Percentiles rank a stretch among this genome's conserved stretches.
Conservation (phyloP, 441 rosid species). For the Populus hybrid region DNA sequence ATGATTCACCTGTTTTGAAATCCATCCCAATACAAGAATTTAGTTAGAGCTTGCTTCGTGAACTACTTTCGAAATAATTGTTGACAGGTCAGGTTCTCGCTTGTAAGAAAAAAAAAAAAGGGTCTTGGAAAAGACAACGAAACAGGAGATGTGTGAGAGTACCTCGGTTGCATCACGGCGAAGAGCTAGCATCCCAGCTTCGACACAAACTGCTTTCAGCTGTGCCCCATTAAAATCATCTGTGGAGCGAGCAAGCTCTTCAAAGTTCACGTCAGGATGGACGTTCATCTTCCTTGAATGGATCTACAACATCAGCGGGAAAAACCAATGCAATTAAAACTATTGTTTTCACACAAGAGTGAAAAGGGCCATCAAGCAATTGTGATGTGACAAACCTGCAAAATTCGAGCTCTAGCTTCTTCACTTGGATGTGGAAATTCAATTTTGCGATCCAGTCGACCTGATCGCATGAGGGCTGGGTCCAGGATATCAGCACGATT, state of each 20-base stretch:
- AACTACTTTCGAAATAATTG: background rate
- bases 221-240: conserved; percentile 98
- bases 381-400: conserved; percentile 48
- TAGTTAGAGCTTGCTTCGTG: background rate
- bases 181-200: conserved; percentile 98
- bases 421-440: conserved; percentile 98
- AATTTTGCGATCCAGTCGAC: conserved; percentile 94
- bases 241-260: conserved; percentile 95
- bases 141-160: background rate
- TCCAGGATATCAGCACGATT: conserved; percentile 95
- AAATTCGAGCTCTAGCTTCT: conserved; percentile 96
- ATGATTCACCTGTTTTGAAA: conserved; percentile 64
- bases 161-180: conserved; percentile 99
- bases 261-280: conserved; percentile 90
- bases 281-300: conserved; percentile 99
- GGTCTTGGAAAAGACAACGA: background rate
- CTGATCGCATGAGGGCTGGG: conserved; percentile 98
- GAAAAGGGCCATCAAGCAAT: background rate
- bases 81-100: background rate
- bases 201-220: conserved; percentile 94
- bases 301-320: conserved; percentile 42
- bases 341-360: background rate
- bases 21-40: background rate
- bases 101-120: background rate
- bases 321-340: background rate